A percentile compares a stretch with the other conserved stretches of the same genome.
Evolutionary conservation across 352 stramenopile genomes (phyloP).

Genomic region (Phytopythium litorale): DNA sequence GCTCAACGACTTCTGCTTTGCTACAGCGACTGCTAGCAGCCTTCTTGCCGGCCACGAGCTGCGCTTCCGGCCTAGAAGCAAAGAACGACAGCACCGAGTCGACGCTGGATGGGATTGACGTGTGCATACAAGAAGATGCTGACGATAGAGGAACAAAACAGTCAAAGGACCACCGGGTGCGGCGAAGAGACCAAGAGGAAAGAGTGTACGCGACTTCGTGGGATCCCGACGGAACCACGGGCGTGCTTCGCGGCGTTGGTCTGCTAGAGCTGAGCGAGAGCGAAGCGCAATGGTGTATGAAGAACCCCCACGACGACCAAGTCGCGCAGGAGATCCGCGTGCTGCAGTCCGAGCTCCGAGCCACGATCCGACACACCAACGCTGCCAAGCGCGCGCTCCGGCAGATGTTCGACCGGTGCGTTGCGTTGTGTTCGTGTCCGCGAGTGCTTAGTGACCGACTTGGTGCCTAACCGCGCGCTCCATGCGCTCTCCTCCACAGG

Average conservation of each 20-base stretch:
- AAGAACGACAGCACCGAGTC: neutral
- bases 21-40: conserved; percentile 32
- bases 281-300: conserved; percentile 17
- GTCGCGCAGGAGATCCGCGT: conserved; percentile 59
- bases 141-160: neutral
- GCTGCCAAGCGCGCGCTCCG: conserved; percentile 56
- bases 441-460: neutral
- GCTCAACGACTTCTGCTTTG: neutral
- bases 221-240: conserved; percentile 22
- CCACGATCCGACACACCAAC: conserved; percentile 45
- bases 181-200: conserved; percentile 11
- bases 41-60: conserved; percentile 11
- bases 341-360: conserved; percentile 39
- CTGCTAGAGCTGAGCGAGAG: conserved; percentile 35
- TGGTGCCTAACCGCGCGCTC: conserved; percentile 1
- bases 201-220: conserved; percentile 12
- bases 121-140: neutral
- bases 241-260: conserved; percentile 37
- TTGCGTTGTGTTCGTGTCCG: conserved; percentile 2
- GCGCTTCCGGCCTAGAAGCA: neutral
- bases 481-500: conserved; percentile 15
- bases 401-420: conserved; percentile 48
- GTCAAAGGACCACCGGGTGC: neutral
- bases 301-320: conserved; percentile 44
- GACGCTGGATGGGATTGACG: neutral